Base-by-base conservation (phyloP, 768 basidiomycete species). In the Suillus variegatus region DNA sequence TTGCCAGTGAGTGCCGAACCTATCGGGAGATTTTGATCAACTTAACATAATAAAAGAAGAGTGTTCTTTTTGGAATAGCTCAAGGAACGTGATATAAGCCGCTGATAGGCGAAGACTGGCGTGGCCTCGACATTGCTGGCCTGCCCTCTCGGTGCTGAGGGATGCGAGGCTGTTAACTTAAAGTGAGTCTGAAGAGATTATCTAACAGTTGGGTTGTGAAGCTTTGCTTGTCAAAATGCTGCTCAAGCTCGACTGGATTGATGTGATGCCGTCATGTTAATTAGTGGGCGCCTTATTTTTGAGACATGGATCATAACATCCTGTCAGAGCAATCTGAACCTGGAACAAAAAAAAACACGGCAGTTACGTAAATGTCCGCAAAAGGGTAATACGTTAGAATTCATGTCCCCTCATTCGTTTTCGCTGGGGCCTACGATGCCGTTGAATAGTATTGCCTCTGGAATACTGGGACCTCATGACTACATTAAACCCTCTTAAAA, bases 401-500 rank as follows among this genome's bases (percentile, higher is more conserved):
- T 20, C 32, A 25, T 4, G 32, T 55, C 32, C 6, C 32, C 51
- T 18, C 51, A 16, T 28, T 52, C 28, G 5, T 32, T 28, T 16
- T 40, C 18, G 38, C 57, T 58, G 57, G 22, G 47, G 22, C 47
- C 47, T 14, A 25, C n/a, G 8, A 43, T 60, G 58, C 58, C 58
- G 58, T 60, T 60, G 41, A 28, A 51, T 51, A 5, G 41, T 60
- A 32, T 38, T 38, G 10, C 41, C 40, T 40, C 52, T 62, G 61
- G 52, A 64, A 62, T 63, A 14, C 54, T 44, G 61, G 38, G 3
- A 32, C n/a, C 64, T 36, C 25, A 61, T 46, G 22, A 16, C 10
- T 20, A 22, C 56, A 9, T 20, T 62, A 40, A n/a, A 36, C 61
- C 46, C 35, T 56, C 46, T 62, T 62, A 35, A 62, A 28, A 60